Percentiles rank a stretch among this genome's conserved stretches.
These are phyloP conservation scores for Wickerhamomyces xylosicus DNA, from an alignment of 805 yeast species.

Conservation along the genomic window DNA sequence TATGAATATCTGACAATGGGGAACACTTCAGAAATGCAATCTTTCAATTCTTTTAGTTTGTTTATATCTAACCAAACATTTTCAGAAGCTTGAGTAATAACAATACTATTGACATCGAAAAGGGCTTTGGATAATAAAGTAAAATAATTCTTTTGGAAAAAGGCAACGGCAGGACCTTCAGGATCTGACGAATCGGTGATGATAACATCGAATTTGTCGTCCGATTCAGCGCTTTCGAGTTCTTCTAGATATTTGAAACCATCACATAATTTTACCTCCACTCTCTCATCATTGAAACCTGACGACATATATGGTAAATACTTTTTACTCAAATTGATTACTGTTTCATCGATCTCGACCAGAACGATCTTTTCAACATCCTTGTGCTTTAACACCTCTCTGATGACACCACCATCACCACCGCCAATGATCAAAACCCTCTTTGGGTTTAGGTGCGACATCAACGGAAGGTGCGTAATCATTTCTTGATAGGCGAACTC, in stretches of 20 bases:
- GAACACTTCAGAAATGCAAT: conserved; percentile 45
- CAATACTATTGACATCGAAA: conserved; percentile 44
- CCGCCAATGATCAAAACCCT: conserved; percentile 86
- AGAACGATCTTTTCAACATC: conserved; percentile 55
- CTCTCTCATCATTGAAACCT: conserved; percentile 53
- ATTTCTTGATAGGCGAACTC: conserved; percentile 92
- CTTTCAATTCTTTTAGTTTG: conserved; percentile 36
- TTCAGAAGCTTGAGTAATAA: conserved; percentile 72
- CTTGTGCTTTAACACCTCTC: conserved; percentile 76
- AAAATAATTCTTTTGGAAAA: conserved; percentile 73
- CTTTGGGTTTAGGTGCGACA: conserved; percentile 67
- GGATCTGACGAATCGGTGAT: conserved; percentile 93
- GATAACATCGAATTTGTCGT: conserved; percentile 61
- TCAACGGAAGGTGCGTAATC: conserved; percentile 76
- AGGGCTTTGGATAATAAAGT: conserved; percentile 55
- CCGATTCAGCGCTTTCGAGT: conserved; percentile 14
- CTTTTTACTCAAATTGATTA: conserved; percentile 58
- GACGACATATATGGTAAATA: conserved; percentile 72
- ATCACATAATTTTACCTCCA: conserved; percentile 60
- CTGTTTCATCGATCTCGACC: conserved; percentile 86
- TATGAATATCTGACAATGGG: conserved; percentile 56
- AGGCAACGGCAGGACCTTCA: conserved; percentile 90
- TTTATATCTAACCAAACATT: conserved; percentile 65
- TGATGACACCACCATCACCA: conserved; percentile 90
- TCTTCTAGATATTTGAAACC: conserved; percentile 70